phyloP scores from a whole-genome alignment of 768 basidiomycete species.

The Postia placenta region DNA sequence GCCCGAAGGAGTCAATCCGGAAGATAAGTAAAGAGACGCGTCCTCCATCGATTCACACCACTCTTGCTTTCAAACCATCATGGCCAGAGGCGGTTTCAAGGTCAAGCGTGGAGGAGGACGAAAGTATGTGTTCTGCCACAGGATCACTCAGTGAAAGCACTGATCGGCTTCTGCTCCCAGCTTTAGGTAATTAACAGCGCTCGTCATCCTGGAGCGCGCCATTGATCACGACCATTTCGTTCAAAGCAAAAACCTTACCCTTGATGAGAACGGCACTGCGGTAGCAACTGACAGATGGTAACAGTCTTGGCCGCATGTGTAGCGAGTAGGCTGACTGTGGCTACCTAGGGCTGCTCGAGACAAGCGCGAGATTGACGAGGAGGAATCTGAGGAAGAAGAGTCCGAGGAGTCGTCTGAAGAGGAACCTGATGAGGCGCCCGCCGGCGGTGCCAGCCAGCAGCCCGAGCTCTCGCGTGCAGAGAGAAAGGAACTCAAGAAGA shows the following conservation, averaged over 20 bases:
- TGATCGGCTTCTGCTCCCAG: slow-evolving; percentile 10
- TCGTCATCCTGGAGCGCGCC: slow-evolving; percentile 6
- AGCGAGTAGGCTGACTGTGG: background rate
- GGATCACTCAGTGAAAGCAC: slow-evolving; percentile 8
- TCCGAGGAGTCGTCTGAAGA: slow-evolving; percentile 41
- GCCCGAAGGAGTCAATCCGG: background rate
- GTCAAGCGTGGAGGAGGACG: slow-evolving; percentile 84
- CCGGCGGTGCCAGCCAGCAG: slow-evolving; percentile 25
- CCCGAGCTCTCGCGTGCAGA: slow-evolving; percentile 67
- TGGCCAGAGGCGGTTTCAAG: slow-evolving; percentile 70
- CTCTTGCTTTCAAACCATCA: slow-evolving; percentile 3
- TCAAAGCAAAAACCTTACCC: slow-evolving; percentile 50
- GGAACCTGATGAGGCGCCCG: slow-evolving; percentile 32
- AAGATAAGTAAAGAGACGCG: no score
- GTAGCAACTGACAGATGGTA: slow-evolving; percentile 44
- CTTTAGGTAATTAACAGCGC: slow-evolving; percentile 54
- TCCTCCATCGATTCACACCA: background rate
- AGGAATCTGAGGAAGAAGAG: slow-evolving; percentile 37
- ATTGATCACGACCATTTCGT: slow-evolving; percentile 8
- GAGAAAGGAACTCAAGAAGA: slow-evolving; percentile 79
- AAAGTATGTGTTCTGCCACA: slow-evolving; percentile 24
- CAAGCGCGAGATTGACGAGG: slow-evolving; percentile 17
- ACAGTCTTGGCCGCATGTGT: slow-evolving; percentile 9
- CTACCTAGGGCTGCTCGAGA: slow-evolving; percentile 4
- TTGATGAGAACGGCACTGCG: slow-evolving; percentile 54